Percentiles rank a stretch among this genome's conserved stretches.
Evolutionary conservation across 306 rosid genomes (phyloP).

Genomic region (Quercus cerris): DNA sequence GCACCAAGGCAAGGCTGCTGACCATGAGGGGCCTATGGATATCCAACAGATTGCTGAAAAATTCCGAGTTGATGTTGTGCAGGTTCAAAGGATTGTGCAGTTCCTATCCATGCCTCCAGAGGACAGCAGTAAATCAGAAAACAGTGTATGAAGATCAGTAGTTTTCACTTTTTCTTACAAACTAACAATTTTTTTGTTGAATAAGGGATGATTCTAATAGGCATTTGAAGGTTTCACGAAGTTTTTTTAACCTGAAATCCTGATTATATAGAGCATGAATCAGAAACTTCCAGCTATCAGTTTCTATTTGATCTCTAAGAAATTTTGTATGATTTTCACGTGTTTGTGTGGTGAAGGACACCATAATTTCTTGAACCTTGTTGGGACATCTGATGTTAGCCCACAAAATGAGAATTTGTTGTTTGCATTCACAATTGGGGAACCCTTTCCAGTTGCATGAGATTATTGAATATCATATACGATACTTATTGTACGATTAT

Average conservation of each 20-base stretch:
- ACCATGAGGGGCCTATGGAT: slow-evolving; percentile 70
- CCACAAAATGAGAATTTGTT: not conserved
- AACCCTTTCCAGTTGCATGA: not conserved
- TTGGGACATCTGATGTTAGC: not conserved
- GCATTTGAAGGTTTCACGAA: slow-evolving; percentile 15
- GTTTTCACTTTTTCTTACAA: not conserved
- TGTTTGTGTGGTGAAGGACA: not conserved
- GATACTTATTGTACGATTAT: not conserved
- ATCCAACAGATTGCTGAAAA: slow-evolving; percentile 61
- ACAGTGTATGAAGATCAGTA: slow-evolving; percentile 17
- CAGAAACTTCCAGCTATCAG: not conserved
- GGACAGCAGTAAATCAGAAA: slow-evolving; percentile 35
- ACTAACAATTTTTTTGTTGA: slow-evolving; percentile 18
- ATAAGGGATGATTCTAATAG: slow-evolving; percentile 15
- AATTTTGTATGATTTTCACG: slow-evolving; percentile 1
- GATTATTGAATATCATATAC: not conserved
- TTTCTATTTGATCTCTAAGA: not conserved
- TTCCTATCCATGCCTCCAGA: slow-evolving; percentile 77
- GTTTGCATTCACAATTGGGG: not conserved
- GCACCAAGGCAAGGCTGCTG: slow-evolving; percentile 81
- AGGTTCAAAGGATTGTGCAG: slow-evolving; percentile 60
- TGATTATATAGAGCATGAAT: not conserved
- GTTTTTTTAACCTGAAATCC: slow-evolving; percentile 6
- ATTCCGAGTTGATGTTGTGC: slow-evolving; percentile 42
- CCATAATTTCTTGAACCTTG: not conserved